Evolutionary conservation across 1,139 yeast species (phyloP).

Genomic region (Sugiyamaella novakii): DNA sequence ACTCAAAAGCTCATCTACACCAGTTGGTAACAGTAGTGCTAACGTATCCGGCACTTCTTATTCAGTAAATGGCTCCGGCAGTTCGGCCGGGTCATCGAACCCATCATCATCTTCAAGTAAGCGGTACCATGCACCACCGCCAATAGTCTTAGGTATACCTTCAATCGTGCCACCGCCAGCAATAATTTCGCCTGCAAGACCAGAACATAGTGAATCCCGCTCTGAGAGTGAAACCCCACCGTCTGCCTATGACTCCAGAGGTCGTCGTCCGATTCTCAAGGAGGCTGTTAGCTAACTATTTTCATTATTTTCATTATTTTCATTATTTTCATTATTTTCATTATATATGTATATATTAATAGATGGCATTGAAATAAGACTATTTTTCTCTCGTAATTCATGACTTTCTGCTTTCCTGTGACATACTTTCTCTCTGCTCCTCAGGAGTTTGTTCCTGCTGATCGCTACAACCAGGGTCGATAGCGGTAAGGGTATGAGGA

Average conservation of each 20-base stretch:
- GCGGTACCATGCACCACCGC: conserved; percentile 11
- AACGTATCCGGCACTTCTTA: not conserved
- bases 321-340: too few species aligned
- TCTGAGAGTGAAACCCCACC: conserved; percentile 17
- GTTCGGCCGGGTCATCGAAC: conserved; percentile 1
- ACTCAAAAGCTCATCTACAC: conserved; percentile 14
- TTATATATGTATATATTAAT: not conserved
- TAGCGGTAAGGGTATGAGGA: too few species aligned
- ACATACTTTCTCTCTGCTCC: too few species aligned
- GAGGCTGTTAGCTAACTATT: conserved; percentile 1
- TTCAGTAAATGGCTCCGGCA: not conserved
- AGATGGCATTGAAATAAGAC: too few species aligned
- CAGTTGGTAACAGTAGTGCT: not conserved
- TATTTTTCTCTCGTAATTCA: too few species aligned
- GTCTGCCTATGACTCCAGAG: conserved; percentile 10
- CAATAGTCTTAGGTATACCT: conserved; percentile 17
- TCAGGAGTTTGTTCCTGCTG: too few species aligned
- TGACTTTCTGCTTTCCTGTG: too few species aligned
- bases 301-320: conserved; percentile 1
- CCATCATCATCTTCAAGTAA: conserved; percentile 7
- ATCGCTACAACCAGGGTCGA: too few species aligned
- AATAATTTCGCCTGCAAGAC: conserved; percentile 20
- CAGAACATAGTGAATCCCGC: conserved; percentile 14
- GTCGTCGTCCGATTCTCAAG: not conserved
- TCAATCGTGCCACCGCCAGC: conserved; percentile 20